Base-by-base conservation (phyloP, 2,329 filamentous ascomycete genomes). In the Gaeumannomyces tritici region DNA sequence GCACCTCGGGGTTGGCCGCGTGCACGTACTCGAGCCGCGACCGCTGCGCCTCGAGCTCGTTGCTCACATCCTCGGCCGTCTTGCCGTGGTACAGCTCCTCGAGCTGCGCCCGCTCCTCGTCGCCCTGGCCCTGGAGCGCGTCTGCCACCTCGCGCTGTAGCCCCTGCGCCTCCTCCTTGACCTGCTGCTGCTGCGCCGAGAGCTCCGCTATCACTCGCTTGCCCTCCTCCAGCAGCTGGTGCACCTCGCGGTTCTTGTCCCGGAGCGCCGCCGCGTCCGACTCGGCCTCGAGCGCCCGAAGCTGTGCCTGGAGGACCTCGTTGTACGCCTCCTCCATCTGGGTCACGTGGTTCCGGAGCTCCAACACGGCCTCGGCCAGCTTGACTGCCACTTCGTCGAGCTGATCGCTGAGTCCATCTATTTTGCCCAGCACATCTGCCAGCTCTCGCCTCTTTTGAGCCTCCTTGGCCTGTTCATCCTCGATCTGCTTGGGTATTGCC, bases 21-120 rank as follows among this genome's bases (percentile, higher is more conserved):
- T 92, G 88, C 62, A 95, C 89, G 65, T 95, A 83, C 64, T 92
- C 89, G 3, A 98, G 83, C 64, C 89, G 88, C 28, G 89, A 87
- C 65, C 84, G 80, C 71, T 92, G 88, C 0, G 88, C 86, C 27
- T 86, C 81, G 60, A 97, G 89, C 64, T 96, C 88, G 12, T 83
- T 80, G 31, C 90, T 83, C 8, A 97, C 77, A 3, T 88, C 82
- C 59, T 89, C 86, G 0, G 83, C 69, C 1, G 80, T 82, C 70
- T 83, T 83, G 4, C 75, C 77, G 13, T 75, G 69, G 1, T 78
- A 74, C 15, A 86, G 70, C 1, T 74, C 72, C 1, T 71, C 72
- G 60, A 84, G 75, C 21, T 78, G 72, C 0, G 74, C 72, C 31
- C 78, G 72, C 27, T 77, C 73, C 2, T 74, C 71, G 3, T 68